A percentile compares a stretch with the other conserved stretches of the same genome.
Evolutionary conservation across 805 yeast species (phyloP).

Genomic region (Wickerhamomyces alni): DNA sequence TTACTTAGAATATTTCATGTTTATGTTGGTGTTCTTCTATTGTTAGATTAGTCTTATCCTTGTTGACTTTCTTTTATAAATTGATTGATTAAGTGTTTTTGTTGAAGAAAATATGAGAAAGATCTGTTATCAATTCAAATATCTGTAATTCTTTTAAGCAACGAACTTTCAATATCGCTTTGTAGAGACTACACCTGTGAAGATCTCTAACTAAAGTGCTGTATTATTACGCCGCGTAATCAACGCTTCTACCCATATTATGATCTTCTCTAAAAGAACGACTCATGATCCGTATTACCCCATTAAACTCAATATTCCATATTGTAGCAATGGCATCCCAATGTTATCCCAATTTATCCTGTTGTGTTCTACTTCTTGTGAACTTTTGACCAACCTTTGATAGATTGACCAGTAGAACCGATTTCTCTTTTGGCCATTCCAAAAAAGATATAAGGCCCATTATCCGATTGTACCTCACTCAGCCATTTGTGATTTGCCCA

Average conservation of each 20-base stretch:
- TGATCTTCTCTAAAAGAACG: too few species aligned
- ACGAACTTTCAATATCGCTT: too few species aligned
- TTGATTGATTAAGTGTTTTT: background rate
- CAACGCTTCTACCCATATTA: background rate
- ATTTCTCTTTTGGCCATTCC: too few species aligned
- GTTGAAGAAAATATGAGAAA: too few species aligned
- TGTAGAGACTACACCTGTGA: background rate
- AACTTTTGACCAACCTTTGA: slow-evolving; percentile 7
- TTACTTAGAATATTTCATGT: background rate
- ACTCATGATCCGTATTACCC: too few species aligned
- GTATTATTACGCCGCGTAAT: too few species aligned
- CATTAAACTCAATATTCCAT: too few species aligned
- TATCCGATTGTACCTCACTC: slow-evolving; percentile 3
- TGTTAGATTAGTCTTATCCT: background rate
- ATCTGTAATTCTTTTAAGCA: too few species aligned
- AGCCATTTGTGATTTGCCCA: slow-evolving; percentile 52
- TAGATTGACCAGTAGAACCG: slow-evolving; percentile 2
- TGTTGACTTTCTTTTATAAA: background rate
- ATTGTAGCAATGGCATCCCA: too few species aligned
- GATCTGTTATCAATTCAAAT: background rate
- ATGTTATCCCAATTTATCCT: too few species aligned
- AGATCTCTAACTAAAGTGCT: too few species aligned
- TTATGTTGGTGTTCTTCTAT: background rate
- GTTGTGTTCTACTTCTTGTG: slow-evolving; percentile 21
- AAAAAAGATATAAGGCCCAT: too few species aligned